These are phyloP conservation scores for Exophiala lecanii-corni DNA, from an alignment of 2,329 filamentous ascomycete genomes.

Conservation along the genomic window DNA sequence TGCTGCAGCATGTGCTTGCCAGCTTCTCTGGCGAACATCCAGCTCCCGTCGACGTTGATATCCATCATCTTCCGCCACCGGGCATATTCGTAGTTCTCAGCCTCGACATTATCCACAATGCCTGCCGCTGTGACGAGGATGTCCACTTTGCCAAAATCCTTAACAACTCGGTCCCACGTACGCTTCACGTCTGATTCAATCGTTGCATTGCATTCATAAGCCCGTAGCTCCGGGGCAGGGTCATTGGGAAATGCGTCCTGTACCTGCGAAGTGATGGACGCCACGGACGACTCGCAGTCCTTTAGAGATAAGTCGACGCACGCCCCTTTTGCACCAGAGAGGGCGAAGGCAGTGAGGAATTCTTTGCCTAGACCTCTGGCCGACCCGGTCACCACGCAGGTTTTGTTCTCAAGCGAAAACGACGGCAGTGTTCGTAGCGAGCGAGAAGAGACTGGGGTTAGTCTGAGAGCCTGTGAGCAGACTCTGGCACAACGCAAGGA, in stretches of 20 bases:
- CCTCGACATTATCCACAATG: conserved; percentile 34
- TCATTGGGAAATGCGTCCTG: conserved; percentile 18
- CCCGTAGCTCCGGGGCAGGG: conserved; percentile 30
- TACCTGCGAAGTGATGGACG: conserved; percentile 31
- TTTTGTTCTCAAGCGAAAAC: conserved; percentile 27
- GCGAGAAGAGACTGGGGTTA: too few species aligned
- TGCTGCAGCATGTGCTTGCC: conserved; percentile 50
- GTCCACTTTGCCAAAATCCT: conserved; percentile 36
- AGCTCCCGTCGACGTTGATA: conserved; percentile 60
- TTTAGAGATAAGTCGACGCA: conserved; percentile 31
- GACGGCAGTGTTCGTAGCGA: conserved; percentile 21
- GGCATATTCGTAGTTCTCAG: conserved; percentile 33
- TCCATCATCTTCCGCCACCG: conserved; percentile 35
- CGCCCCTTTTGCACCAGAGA: conserved; percentile 31
- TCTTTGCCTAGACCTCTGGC: conserved; percentile 31
- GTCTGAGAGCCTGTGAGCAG: neutral
- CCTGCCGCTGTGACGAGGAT: conserved; percentile 40
- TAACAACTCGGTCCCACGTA: conserved; percentile 32
- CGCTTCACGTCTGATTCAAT: conserved; percentile 35
- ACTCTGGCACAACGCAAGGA: neutral
- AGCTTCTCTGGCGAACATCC: conserved; percentile 77
- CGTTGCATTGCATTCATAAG: conserved; percentile 38
- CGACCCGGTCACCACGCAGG: conserved; percentile 23
- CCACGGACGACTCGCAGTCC: conserved; percentile 28
- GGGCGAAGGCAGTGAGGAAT: conserved; percentile 31